These are phyloP conservation scores for Cercospora sp. DNA, from an alignment of 2,329 filamentous ascomycete species.

Conservation along the genomic window DNA sequence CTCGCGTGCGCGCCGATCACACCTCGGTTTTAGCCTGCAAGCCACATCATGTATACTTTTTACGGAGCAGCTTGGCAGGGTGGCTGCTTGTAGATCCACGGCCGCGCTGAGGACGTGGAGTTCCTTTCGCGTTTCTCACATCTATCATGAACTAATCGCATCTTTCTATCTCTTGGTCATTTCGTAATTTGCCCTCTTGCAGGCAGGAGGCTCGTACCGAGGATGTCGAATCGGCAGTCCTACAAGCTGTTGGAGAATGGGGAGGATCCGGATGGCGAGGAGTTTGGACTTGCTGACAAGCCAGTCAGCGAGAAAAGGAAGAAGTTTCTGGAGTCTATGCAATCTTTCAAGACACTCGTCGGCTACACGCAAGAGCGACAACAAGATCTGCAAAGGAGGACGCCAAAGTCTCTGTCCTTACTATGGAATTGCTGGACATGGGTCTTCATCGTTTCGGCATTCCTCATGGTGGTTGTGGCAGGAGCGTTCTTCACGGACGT, in stretches of 20 bases:
- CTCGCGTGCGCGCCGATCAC: constrained; percentile 1
- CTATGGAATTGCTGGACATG: constrained; percentile 20
- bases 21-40: constrained; percentile 7
- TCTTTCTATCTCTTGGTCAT: background rate
- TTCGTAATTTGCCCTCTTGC: background rate
- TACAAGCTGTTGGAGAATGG: constrained; percentile 27
- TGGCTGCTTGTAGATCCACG: background rate
- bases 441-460: constrained; percentile 14
- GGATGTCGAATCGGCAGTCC: constrained; percentile 24
- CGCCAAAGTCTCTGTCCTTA: constrained; percentile 6
- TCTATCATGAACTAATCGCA: background rate
- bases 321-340: constrained; percentile 15
- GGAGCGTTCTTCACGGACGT: constrained; percentile 12
- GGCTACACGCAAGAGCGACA: constrained; percentile 9
- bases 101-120: background rate
- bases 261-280: constrained; percentile 13
- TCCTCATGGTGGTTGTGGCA: constrained; percentile 17
- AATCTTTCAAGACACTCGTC: constrained; percentile 14
- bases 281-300: constrained; percentile 5
- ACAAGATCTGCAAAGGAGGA: background rate
- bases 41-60: constrained; percentile 12
- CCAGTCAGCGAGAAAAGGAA: constrained; percentile 5
- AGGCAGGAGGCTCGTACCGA: background rate
- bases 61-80: constrained; percentile 9
- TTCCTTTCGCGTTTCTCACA: background rate